Evolutionary conservation across 768 basidiomycete genomes (phyloP).

Genomic region (Serendipita indica): DNA sequence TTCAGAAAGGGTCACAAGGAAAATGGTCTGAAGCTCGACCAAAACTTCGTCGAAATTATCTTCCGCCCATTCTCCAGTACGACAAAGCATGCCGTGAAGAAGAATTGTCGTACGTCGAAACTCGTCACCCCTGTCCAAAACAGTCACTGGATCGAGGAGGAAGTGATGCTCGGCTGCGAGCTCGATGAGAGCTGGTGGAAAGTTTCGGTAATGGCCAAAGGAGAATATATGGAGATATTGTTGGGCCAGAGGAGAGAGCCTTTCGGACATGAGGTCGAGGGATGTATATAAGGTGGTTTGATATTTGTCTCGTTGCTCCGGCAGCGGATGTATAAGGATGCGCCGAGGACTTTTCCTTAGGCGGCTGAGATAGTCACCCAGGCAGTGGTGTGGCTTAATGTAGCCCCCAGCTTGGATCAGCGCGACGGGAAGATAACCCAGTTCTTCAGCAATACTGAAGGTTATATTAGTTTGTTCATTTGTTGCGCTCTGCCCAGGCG

Average conservation of each 20-base stretch:
- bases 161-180: not conserved
- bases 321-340: not conserved
- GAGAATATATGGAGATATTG: not conserved
- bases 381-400: not conserved
- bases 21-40: not conserved
- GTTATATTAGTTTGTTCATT: not conserved
- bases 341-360: not conserved
- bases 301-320: not conserved
- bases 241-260: not conserved
- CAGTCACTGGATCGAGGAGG: not conserved
- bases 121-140: not conserved
- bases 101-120: not conserved
- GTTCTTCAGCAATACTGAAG: not conserved
- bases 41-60: not conserved
- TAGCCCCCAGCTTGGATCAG: constrained; percentile 1
- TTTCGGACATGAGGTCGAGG: not conserved
- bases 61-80: not conserved
- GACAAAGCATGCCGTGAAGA: not conserved
- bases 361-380: not conserved
- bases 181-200: not conserved
- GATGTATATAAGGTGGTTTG: not conserved
- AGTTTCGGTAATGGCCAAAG: not conserved
- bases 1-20: not conserved
- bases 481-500: not conserved
- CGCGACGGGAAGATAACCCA: constrained; percentile 1